Percentiles rank a stretch among this genome's conserved stretches.
phyloP scores from a whole-genome alignment of 2,329 filamentous ascomycete genomes.

The Phyllosticta ampelicida region DNA sequence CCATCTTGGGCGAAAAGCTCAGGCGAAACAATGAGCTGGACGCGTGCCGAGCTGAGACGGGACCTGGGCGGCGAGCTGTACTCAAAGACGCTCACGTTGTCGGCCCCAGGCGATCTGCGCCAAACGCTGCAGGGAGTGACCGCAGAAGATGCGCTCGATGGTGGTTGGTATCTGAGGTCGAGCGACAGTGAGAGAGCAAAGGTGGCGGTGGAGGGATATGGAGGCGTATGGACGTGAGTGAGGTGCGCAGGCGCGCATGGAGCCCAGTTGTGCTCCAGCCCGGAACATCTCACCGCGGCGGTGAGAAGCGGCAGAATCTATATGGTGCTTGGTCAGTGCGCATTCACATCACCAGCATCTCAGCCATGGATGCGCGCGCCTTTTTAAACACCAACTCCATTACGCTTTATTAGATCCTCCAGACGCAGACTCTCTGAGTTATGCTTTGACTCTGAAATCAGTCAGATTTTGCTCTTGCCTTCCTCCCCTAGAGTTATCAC shows the following conservation, averaged over 20 bases:
- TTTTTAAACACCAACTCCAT: too few species aligned
- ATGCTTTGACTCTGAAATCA: not conserved
- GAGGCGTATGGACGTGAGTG: not conserved
- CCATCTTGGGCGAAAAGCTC: conserved; percentile 13
- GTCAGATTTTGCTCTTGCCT: conserved; percentile 25
- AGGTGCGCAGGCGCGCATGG: too few species aligned
- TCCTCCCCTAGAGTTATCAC: conserved; percentile 71
- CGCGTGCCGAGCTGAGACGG: not conserved
- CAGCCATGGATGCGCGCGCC: too few species aligned
- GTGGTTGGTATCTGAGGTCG: not conserved
- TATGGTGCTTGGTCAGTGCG: too few species aligned
- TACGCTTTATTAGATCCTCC: not conserved
- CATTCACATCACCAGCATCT: too few species aligned
- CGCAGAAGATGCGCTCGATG: not conserved
- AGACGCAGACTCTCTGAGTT: too few species aligned
- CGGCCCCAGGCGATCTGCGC: not conserved
- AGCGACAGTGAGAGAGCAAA: not conserved
- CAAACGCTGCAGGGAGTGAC: not conserved
- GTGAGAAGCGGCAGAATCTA: too few species aligned
- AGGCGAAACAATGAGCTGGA: not conserved
- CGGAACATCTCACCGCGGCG: too few species aligned
- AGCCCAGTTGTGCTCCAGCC: too few species aligned
- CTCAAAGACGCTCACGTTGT: not conserved
- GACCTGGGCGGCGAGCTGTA: not conserved
- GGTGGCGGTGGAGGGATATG: not conserved